These are phyloP conservation scores for Cyathus striatus DNA, from an alignment of 768 basidiomycete species.

Conservation along the genomic window DNA sequence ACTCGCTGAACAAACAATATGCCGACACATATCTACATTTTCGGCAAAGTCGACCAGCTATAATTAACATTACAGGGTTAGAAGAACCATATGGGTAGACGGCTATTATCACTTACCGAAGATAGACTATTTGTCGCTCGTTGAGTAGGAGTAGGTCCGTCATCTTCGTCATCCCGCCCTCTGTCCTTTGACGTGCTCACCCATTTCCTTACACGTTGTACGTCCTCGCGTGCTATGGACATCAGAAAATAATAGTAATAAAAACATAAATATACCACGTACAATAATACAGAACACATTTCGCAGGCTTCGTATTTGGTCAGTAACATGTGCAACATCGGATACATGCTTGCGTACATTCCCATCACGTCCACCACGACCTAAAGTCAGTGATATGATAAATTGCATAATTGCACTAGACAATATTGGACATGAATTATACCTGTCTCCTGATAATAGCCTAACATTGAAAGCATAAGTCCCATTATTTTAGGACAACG, in stretches of 20 bases:
- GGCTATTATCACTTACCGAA: slow-evolving; percentile 40
- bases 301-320: slow-evolving; percentile 53
- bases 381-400: too few species aligned
- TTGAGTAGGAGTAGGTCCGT: slow-evolving; percentile 63
- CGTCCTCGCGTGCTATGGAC: slow-evolving; percentile 69
- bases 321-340: neutral
- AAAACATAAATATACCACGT: slow-evolving; percentile 12
- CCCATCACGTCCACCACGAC: slow-evolving; percentile 78
- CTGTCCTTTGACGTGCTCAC: slow-evolving; percentile 42
- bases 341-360: slow-evolving; percentile 32
- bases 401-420: too few species aligned
- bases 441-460: slow-evolving; percentile 89
- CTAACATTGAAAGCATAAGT: slow-evolving; percentile 29
- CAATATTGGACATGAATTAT: too few species aligned
- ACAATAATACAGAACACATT: slow-evolving; percentile 84
- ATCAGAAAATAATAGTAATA: neutral
- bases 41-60: slow-evolving; percentile 51
- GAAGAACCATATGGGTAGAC: neutral
- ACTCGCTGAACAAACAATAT: slow-evolving; percentile 47
- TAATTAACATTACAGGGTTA: slow-evolving; percentile 1
- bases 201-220: slow-evolving; percentile 45
- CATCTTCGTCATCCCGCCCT: slow-evolving; percentile 37
- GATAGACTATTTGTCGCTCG: slow-evolving; percentile 59
- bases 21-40: slow-evolving; percentile 54
- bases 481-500: too few species aligned